Evolutionary conservation across 1,284 basidiomycete species (phyloP), one percentile per base, ranked within the genome.

Genomic region (Sporisorium graminicola): DNA sequence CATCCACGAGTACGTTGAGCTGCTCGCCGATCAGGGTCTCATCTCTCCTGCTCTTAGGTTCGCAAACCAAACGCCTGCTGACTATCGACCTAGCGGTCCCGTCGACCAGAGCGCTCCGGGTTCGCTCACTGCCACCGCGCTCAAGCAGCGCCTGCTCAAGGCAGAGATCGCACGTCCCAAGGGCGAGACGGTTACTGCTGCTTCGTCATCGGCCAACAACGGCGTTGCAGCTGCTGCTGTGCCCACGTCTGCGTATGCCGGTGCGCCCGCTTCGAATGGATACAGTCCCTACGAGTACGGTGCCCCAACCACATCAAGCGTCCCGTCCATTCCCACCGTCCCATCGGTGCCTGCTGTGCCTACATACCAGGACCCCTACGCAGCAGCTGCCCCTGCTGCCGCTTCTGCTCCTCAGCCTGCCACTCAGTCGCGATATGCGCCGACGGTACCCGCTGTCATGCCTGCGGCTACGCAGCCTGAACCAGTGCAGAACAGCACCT

Each of bases 1-100:
- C 33, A 98, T 97, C 88, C 91, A 93, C 83, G 96, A 98, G 87
- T 99, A 99, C 82, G 94, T 96, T 13, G 93, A 97, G 79, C 87
- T 98, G 65, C 89, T 99, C 33, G 93, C 94, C 10, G 90, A 92
- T 0, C 96, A 99, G 84, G 95, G 95, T 49, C 89, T 97, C 31
- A 88, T 96, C 56, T 90, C 91, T 74, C 91, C 95, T 63, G 96
- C 95, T 0, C 90, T 92, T 42, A 88, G 89, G 60, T 97, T 94
- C 86, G 87, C 97, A 81, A 90, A 91, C 82, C 88, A 94, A 79
- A 94, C 92, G 0, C 96, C 97, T 1, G 82, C 87, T 16, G 91
- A 91, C 66, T 98, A 97, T 86, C 89, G 90, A 9, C 78, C 79
- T 12, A 47, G 60, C 20, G 59, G 66, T 22, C 59, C 59, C 18